phyloP scores from a whole-genome alignment of 768 basidiomycete genomes.

The Lyophyllum decastes region DNA sequence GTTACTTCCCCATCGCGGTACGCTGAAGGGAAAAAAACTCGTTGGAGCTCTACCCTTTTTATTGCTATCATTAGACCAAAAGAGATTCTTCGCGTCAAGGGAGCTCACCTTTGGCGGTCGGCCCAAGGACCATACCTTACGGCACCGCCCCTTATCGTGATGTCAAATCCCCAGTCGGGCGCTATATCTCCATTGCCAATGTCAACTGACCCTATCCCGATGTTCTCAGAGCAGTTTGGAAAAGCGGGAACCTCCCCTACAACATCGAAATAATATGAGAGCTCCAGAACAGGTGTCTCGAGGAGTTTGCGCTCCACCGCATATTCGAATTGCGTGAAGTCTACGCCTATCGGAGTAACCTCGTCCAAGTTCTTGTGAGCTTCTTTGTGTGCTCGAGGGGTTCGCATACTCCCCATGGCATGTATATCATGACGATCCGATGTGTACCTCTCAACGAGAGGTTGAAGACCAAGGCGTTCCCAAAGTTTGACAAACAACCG shows the following conservation, averaged over 20 bases:
- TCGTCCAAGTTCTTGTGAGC: conserved; percentile 45
- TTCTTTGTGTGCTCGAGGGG: conserved; percentile 22
- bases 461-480: conserved; percentile 50
- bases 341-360: conserved; percentile 53
- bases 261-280: conserved; percentile 86
- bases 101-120: conserved; percentile 79
- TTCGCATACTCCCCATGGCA: conserved; percentile 18
- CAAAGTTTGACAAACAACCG: conserved; percentile 52
- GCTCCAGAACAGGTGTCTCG: conserved; percentile 73
- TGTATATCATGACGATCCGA: conserved; percentile 31
- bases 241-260: conserved; percentile 70
- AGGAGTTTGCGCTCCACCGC: conserved; percentile 84
- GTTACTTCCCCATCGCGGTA: conserved; percentile 67
- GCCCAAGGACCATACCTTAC: conserved; percentile 95
- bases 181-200: conserved; percentile 85
- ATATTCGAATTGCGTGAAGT: conserved; percentile 72
- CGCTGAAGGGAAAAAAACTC: conserved; percentile 78
- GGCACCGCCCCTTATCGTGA: conserved; percentile 74
- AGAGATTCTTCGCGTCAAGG: background rate
- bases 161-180: conserved; percentile 93
- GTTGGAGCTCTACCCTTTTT: conserved; percentile 71
- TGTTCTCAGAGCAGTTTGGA: conserved; percentile 25
- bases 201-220: conserved; percentile 52
- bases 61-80: conserved; percentile 2
- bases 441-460: conserved; percentile 36